phyloP scores from a whole-genome alignment of 345 rosid genomes.

The Sisymbrium altissimum region DNA sequence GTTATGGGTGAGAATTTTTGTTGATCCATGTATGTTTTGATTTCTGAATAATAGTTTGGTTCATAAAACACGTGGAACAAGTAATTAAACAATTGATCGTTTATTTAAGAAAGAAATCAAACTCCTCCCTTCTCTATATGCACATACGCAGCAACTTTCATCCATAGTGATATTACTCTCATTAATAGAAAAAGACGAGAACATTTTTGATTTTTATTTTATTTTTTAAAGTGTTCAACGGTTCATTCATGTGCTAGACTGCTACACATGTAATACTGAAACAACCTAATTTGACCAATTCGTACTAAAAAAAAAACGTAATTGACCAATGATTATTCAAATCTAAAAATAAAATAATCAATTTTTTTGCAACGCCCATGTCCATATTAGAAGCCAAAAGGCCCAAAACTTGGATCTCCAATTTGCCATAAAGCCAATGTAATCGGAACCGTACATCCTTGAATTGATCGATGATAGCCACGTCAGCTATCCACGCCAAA shows the following conservation, averaged over 20 bases:
- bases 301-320: no score
- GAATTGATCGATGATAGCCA: background rate
- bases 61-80: no score
- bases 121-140: background rate
- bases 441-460: conserved; percentile 10
- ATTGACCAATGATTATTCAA: no score
- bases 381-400: background rate
- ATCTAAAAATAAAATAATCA: no score
- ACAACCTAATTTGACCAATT: no score
- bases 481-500: conserved; percentile 26
- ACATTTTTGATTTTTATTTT: background rate
- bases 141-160: background rate
- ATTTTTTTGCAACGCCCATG: background rate
- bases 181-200: background rate
- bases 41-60: background rate
- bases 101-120: no score
- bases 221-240: no score
- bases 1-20: background rate
- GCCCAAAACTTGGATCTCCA: background rate
- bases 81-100: no score
- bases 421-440: background rate
- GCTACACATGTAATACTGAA: no score
- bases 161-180: background rate
- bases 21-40: background rate
- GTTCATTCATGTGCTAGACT: no score